Conservation (phyloP, 1,139 yeast genomes). For the Zygoascus meyerae region DNA sequence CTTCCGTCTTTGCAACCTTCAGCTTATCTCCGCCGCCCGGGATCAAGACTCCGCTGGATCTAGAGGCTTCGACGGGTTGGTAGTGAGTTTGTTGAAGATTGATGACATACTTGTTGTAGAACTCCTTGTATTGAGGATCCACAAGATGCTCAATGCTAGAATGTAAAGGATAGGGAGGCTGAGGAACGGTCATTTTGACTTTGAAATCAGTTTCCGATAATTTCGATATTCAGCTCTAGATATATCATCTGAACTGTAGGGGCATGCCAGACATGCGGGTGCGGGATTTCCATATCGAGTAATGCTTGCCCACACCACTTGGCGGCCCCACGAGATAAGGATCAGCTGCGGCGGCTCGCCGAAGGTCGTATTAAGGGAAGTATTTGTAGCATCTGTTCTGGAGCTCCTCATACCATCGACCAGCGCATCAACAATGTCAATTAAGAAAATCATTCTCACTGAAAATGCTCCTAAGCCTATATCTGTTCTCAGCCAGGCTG, state of each 20-base stretch:
- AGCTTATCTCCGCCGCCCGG: conserved; percentile 20
- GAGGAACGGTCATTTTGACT: conserved; percentile 2
- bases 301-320: background rate
- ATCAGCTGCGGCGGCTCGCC: background rate
- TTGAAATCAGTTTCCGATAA: too few species aligned
- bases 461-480: conserved; percentile 26
- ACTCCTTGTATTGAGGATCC: conserved; percentile 16
- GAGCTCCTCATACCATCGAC: background rate
- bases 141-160: conserved; percentile 12
- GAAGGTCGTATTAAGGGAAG: background rate
- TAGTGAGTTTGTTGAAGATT: conserved; percentile 24
- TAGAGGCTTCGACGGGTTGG: conserved; percentile 23
- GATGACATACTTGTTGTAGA: conserved; percentile 24
- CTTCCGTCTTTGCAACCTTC: conserved; percentile 14
- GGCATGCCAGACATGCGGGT: too few species aligned
- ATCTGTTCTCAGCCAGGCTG: conserved; percentile 43
- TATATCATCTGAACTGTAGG: too few species aligned
- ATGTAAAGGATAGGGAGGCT: conserved; percentile 11
- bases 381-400: background rate
- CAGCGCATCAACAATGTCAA: background rate
- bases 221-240: too few species aligned
- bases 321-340: background rate
- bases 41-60: conserved; percentile 18
- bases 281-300: background rate
- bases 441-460: conserved; percentile 18